Evolutionary conservation across 352 stramenopile genomes (phyloP).

Genomic region (Ochromonadaceae sp.): DNA sequence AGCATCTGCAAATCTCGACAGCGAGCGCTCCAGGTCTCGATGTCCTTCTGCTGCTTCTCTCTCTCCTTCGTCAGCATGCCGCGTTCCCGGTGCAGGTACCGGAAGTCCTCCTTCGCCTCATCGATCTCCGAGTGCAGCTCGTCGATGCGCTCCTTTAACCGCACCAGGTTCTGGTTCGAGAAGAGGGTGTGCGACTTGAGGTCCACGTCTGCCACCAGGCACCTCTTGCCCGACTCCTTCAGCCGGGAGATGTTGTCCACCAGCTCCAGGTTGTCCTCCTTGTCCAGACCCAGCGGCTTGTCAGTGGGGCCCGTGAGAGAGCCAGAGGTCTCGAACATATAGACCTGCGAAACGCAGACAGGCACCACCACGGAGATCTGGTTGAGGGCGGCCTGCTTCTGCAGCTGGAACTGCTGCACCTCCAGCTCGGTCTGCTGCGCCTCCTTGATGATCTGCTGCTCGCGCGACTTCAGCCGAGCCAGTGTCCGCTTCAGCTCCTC

Average conservation of each 20-base stretch:
- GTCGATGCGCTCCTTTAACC: constrained; percentile 51
- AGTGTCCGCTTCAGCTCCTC: constrained; percentile 65
- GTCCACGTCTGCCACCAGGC: constrained; percentile 32
- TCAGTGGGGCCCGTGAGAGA: not conserved
- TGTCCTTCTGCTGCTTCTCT: constrained; percentile 47
- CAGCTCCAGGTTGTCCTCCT: not conserved
- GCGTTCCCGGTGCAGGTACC: constrained; percentile 66
- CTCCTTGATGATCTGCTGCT: constrained; percentile 80
- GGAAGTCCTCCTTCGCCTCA: constrained; percentile 60
- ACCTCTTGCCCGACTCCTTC: constrained; percentile 25
- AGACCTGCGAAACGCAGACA: constrained; percentile 22
- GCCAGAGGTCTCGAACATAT: constrained; percentile 12
- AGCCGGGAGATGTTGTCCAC: not conserved
- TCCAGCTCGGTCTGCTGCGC: constrained; percentile 59
- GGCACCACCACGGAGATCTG: constrained; percentile 22
- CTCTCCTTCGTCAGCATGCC: constrained; percentile 57
- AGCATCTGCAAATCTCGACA: constrained; percentile 37
- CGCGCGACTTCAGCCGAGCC: constrained; percentile 46
- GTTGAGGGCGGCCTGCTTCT: constrained; percentile 60
- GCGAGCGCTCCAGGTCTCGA: constrained; percentile 36
- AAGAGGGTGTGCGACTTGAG: constrained; percentile 16
- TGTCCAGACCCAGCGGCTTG: constrained; percentile 19
- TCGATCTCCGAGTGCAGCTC: constrained; percentile 59
- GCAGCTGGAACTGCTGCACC: constrained; percentile 71
- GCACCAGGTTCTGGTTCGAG: constrained; percentile 22